Conservation (phyloP, 768 basidiomycete genomes). For the Inosperma sp. region DNA sequence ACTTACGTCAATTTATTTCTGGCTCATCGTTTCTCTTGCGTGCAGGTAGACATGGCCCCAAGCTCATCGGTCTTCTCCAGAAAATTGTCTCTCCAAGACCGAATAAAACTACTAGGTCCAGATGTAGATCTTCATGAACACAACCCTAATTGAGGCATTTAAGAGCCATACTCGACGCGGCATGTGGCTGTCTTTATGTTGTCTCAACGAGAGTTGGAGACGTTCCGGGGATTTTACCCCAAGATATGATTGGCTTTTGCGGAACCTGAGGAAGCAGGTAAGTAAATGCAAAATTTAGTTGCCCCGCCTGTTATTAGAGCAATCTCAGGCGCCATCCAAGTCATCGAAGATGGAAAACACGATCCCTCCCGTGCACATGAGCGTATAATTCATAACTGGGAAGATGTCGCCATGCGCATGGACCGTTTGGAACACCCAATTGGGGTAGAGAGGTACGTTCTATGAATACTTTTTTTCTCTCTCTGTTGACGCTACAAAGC, state of each 20-base stretch:
- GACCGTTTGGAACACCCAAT: slow-evolving; percentile 78
- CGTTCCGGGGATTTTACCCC: slow-evolving; percentile 89
- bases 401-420: slow-evolving; percentile 69
- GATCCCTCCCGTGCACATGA: slow-evolving; percentile 74
- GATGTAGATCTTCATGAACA: slow-evolving; percentile 90
- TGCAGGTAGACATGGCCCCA: slow-evolving; percentile 92
- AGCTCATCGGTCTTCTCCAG: slow-evolving; percentile 89
- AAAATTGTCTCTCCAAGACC: slow-evolving; percentile 81
- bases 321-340: slow-evolving; percentile 71
- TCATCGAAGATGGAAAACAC: slow-evolving; percentile 62
- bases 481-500: background rate
- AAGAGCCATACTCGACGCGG: slow-evolving; percentile 98
- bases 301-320: slow-evolving; percentile 76
- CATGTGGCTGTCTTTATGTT: slow-evolving; percentile 89
- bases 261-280: slow-evolving; percentile 90
- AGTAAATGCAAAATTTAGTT: slow-evolving; percentile 20
- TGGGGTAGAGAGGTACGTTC: slow-evolving; percentile 62
- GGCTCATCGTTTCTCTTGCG: slow-evolving; percentile 15
- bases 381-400: slow-evolving; percentile 88
- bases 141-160: slow-evolving; percentile 93
- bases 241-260: slow-evolving; percentile 96
- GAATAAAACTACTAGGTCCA: slow-evolving; percentile 84
- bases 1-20: too few relatives aligned
- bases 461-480: background rate
- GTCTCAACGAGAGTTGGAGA: slow-evolving; percentile 94